phyloP scores from a whole-genome alignment of 345 rosid species.

The Lagerstroemia speciosa region DNA sequence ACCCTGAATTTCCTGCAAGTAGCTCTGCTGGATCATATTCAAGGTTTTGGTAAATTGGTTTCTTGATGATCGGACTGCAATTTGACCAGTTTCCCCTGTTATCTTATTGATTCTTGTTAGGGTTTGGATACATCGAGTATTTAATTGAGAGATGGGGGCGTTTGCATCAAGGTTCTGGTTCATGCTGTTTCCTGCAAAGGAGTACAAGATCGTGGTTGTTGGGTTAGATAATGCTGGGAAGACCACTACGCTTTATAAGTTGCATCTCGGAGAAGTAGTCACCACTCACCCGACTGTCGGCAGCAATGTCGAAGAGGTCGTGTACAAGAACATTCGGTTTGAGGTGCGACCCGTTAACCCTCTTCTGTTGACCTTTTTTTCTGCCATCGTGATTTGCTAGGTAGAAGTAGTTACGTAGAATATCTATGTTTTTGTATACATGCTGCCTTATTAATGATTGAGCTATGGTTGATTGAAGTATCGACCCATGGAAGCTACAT shows the following conservation, averaged over 20 bases:
- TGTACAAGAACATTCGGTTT: conserved; percentile 87
- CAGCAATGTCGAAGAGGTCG: conserved; percentile 94
- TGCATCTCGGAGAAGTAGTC: conserved; percentile 91
- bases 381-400: neutral
- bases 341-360: conserved; percentile 38
- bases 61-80: neutral
- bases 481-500: neutral
- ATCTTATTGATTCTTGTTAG: neutral
- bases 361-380: neutral
- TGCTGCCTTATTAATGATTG: neutral
- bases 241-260: conserved; percentile 91
- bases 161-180: conserved; percentile 84
- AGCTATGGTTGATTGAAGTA: neutral
- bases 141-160: conserved; percentile 54
- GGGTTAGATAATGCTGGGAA: conserved; percentile 97
- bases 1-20: neutral
- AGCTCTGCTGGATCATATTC: neutral
- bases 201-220: conserved; percentile 94
- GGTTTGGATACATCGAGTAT: neutral
- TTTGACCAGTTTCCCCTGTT: neutral
- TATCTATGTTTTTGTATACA: neutral
- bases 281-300: conserved; percentile 96
- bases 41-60: neutral
- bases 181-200: conserved; percentile 91
- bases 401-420: neutral